These are phyloP conservation scores for Monilinia aucupariae DNA, from an alignment of 2,329 filamentous ascomycete genomes.

Conservation along the genomic window DNA sequence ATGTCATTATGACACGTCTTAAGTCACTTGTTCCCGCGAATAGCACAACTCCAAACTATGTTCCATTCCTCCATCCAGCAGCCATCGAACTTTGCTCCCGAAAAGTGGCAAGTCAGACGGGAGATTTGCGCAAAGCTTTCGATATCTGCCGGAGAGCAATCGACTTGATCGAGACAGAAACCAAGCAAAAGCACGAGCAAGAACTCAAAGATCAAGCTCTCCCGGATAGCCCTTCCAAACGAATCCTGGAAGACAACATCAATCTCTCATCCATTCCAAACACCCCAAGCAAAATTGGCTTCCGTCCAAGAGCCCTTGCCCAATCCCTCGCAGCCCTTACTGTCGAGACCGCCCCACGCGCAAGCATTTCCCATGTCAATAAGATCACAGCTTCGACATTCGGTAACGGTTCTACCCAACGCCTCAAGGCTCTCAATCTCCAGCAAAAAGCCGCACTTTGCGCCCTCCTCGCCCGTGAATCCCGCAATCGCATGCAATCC, in stretches of 20 bases:
- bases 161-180: constrained; percentile 83
- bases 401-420: constrained; percentile 78
- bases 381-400: constrained; percentile 86
- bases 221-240: constrained; percentile 63
- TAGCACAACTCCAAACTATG: constrained; percentile 49
- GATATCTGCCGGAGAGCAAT: constrained; percentile 87
- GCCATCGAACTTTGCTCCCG: constrained; percentile 91
- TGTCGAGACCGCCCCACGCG: constrained; percentile 74
- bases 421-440: constrained; percentile 81
- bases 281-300: constrained; percentile 35
- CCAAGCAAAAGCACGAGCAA: constrained; percentile 65
- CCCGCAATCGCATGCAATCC: constrained; percentile 55
- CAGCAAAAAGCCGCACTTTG: constrained; percentile 96
- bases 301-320: constrained; percentile 39
- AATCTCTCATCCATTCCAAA: constrained; percentile 58
- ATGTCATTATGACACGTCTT: constrained; percentile 78
- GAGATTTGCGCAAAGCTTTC: constrained; percentile 90
- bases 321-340: constrained; percentile 55
- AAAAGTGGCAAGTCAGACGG: constrained; percentile 90
- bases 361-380: constrained; percentile 84
- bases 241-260: constrained; percentile 72
- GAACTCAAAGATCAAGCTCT: constrained; percentile 51
- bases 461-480: constrained; percentile 80
- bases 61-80: constrained; percentile 89
- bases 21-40: constrained; percentile 62